A percentile compares a stretch with the other conserved stretches of the same genome.
Evolutionary conservation across 2,329 filamentous ascomycete genomes (phyloP).

Genomic region (Colletotrichum musicola): DNA sequence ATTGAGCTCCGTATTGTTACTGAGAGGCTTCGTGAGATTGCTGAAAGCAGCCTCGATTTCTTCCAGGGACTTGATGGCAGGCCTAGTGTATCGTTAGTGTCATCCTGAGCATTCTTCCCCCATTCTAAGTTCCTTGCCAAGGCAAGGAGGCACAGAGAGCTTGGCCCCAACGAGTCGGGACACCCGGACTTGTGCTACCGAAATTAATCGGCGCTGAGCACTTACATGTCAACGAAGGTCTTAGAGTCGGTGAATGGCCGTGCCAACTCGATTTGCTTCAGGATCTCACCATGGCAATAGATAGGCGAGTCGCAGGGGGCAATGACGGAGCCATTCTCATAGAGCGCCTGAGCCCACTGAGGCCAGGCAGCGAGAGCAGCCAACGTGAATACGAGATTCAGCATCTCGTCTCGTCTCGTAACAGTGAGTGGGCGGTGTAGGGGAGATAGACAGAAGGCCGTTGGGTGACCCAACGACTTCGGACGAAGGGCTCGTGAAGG

Average conservation of each 20-base stretch:
- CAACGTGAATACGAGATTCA: conserved; percentile 19
- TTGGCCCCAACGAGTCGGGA: too few species aligned
- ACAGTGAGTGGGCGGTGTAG: neutral
- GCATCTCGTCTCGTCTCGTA: neutral
- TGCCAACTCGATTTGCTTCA: conserved; percentile 73
- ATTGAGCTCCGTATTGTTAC: conserved; percentile 72
- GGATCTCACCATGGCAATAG: conserved; percentile 75
- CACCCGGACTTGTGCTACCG: neutral
- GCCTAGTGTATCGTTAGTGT: conserved; percentile 54
- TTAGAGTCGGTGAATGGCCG: conserved; percentile 76
- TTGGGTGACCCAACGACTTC: neutral
- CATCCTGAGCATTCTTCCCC: neutral
- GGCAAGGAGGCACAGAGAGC: too few species aligned
- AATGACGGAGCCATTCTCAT: conserved; percentile 69
- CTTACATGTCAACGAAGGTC: conserved; percentile 78
- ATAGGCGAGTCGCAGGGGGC: conserved; percentile 76
- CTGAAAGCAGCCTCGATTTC: conserved; percentile 73
- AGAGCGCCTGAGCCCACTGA: conserved; percentile 59
- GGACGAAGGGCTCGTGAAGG: conserved; percentile 8
- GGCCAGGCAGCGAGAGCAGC: conserved; percentile 30
- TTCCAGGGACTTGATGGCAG: conserved; percentile 69
- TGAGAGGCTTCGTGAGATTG: conserved; percentile 69
- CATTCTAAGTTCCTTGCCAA: too few species aligned
- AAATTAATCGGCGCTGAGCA: conserved; percentile 18
- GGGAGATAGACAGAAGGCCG: neutral